phyloP scores from a whole-genome alignment of 257 asterid species.

The Leptodermis oblonga region DNA sequence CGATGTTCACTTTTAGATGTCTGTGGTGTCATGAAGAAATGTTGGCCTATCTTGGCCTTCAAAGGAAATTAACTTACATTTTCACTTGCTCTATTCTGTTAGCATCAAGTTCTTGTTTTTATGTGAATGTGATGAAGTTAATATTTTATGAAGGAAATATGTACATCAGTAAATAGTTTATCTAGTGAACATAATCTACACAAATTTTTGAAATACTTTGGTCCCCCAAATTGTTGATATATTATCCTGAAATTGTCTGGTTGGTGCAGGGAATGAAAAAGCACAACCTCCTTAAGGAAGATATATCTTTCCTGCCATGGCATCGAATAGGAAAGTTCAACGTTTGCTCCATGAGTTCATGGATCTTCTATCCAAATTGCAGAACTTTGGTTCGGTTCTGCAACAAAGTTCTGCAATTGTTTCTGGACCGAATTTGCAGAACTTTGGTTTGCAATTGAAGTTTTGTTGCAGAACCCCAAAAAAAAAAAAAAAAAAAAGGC shows the following conservation, averaged over 20 bases:
- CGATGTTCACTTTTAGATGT: not conserved
- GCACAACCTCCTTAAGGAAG: slow-evolving; percentile 88
- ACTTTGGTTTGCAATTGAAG: too few species aligned
- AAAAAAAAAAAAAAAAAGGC: too few species aligned
- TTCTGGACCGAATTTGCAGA: too few species aligned
- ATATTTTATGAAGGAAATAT: too few species aligned
- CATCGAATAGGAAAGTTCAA: slow-evolving; percentile 86
- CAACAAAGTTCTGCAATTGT: too few species aligned
- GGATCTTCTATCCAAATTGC: too few species aligned
- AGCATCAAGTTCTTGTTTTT: not conserved
- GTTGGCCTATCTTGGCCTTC: not conserved
- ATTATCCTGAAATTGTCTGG: slow-evolving; percentile 9
- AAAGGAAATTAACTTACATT: not conserved
- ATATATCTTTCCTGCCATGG: slow-evolving; percentile 96
- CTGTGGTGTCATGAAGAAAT: not conserved
- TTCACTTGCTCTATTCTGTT: too few species aligned
- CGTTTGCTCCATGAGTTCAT: slow-evolving; percentile 77
- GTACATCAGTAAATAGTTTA: too few species aligned
- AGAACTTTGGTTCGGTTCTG: too few species aligned
- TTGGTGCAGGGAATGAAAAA: slow-evolving; percentile 73
- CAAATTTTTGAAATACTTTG: not conserved
- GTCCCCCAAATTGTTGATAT: not conserved
- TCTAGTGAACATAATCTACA: too few species aligned
- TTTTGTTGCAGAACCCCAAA: too few species aligned
- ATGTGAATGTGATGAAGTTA: not conserved